Conservation (phyloP, 176 grass and related monocot genomes). For the Panicum miliaceum region DNA sequence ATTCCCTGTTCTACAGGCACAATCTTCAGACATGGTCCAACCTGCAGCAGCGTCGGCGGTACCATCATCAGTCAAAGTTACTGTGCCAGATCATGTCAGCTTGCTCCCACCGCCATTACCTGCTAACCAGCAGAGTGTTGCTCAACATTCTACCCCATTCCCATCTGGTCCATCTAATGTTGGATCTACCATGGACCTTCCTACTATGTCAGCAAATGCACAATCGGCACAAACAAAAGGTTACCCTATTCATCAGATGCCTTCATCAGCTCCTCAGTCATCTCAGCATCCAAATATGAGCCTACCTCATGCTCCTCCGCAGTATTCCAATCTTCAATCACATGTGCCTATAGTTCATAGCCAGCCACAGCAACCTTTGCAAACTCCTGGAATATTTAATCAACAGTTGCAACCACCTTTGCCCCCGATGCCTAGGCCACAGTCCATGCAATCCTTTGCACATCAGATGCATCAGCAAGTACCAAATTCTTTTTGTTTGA, state of each 20-base stretch:
- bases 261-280: conserved; percentile 57
- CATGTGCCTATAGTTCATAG: conserved; percentile 56
- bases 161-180: conserved; percentile 44
- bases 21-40: conserved; percentile 48
- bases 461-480: conserved; percentile 67
- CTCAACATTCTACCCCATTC: conserved; percentile 54
- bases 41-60: conserved; percentile 45
- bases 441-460: conserved; percentile 59
- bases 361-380: conserved; percentile 65
- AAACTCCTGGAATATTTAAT: conserved; percentile 78
- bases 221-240: conserved; percentile 60
- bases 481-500: conserved; percentile 54
- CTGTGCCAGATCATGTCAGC: conserved; percentile 44
- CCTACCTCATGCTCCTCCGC: conserved; percentile 57
- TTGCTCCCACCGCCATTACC: conserved; percentile 50
- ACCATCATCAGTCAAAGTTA: conserved; percentile 48
- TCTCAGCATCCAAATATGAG: conserved; percentile 62
- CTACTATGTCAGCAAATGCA: conserved; percentile 56
- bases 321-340: conserved; percentile 62
- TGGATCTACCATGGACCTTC: conserved; percentile 46
- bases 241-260: conserved; percentile 51
- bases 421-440: conserved; percentile 78
- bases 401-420: conserved; percentile 77
- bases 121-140: conserved; percentile 47
- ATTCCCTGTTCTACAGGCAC: conserved; percentile 55